phyloP scores from a whole-genome alignment of 768 basidiomycete species.

The Ramaria sp. region DNA sequence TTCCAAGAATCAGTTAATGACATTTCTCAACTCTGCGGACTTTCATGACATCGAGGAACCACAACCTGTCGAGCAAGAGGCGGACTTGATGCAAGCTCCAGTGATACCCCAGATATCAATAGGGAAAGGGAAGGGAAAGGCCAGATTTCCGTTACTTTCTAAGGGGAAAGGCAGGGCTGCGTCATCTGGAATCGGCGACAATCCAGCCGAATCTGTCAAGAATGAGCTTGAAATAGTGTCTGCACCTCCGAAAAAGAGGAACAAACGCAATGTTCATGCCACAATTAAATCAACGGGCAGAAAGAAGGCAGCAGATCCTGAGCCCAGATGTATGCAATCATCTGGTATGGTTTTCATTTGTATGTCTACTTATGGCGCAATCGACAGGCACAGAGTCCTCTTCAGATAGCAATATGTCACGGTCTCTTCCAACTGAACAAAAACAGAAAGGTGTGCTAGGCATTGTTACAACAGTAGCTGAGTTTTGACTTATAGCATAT shows the following conservation, averaged over 20 bases:
- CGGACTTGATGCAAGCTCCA: neutral
- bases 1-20: conserved; percentile 1
- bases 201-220: neutral
- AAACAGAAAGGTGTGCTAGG: no score
- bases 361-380: no score
- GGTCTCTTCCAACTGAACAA: no score
- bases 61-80: neutral
- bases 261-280: neutral
- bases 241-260: neutral
- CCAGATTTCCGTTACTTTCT: neutral
- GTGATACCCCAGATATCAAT: neutral
- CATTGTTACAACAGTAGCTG: no score
- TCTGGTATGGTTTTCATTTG: neutral
- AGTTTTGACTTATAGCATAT: no score
- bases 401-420: no score
- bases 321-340: neutral
- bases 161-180: neutral
- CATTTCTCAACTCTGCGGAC: neutral
- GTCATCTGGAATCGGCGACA: neutral
- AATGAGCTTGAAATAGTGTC: neutral
- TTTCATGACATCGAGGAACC: neutral
- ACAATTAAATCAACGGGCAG: neutral
- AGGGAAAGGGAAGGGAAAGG: neutral
- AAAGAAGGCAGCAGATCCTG: neutral
- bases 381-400: no score